Base-by-base conservation (phyloP, 164 flowering plant genomes). In the grape (Vitis vinifera) region DNA sequence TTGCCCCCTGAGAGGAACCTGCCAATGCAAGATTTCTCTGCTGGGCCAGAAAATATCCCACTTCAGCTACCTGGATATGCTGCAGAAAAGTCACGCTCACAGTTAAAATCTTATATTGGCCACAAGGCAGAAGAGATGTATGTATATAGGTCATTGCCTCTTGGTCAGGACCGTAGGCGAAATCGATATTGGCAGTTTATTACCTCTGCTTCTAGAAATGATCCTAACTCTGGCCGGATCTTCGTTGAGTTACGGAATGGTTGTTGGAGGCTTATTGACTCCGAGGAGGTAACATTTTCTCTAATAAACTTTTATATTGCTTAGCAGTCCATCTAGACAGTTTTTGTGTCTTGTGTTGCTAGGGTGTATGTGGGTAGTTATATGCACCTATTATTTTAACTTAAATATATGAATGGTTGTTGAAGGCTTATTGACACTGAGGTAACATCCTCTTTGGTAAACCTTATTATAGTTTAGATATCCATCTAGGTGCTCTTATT, bases 141-240 rank as follows among this genome's bases (percentile, higher is more conserved):
- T 79, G 90, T 89, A 2, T 89, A 92, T 71, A 83, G 97, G 73
- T 94, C 97, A 55, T 76, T 92, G 83, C 97, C 98, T 55, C 88
- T 92, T 53, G 98, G 97, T 61, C 95, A 86, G 66, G 97, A 94
- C 73, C 89, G 98, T 9, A 88, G 97, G 64, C 88, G 90, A 31
- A 94, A 94, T 56, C 78, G 95, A 17, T 92, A 94, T 74, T 92
- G 97, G 97, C 95, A 81, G 76, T 94, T 94, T 72, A 73, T 83
- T 15, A 80, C 95, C 17, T 89, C 98, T 17, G 69, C 85, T 19
- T 88, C 98, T 53, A 68, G 58, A 59, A 83, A 84, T 79, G 98
- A 94, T 81, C 97, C 97, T 68, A 93, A 97, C n/a, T 80, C 83
- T 70, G 89, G 94, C 68, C 81, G 93, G 80, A 91, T 94, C 29